Conservation (phyloP, 2,329 filamentous ascomycete species). For the Parascedosporium putredinis region DNA sequence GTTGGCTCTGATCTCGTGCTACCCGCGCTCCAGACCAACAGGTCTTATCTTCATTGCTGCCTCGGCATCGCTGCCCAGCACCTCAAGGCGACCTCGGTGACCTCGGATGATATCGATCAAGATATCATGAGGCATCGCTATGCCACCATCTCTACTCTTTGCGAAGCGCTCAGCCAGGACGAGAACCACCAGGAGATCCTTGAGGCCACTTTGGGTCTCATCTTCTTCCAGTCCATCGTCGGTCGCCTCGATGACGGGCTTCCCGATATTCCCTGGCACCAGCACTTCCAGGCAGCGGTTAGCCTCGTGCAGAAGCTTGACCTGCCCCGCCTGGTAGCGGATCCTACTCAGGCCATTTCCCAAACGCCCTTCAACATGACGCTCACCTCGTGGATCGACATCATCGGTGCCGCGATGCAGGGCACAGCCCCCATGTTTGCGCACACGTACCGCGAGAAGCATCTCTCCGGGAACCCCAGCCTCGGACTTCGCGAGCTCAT, state of each 20-base stretch:
- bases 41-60: slow-evolving; percentile 90
- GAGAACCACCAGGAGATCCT: slow-evolving; percentile 79
- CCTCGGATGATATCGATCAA: slow-evolving; percentile 63
- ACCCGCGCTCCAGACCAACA: slow-evolving; percentile 81
- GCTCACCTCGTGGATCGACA: slow-evolving; percentile 89
- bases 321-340: slow-evolving; percentile 57
- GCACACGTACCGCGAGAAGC: slow-evolving; percentile 91
- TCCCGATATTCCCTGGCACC: slow-evolving; percentile 90
- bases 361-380: slow-evolving; percentile 92
- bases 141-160: slow-evolving; percentile 76
- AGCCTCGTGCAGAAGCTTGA: slow-evolving; percentile 79
- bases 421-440: slow-evolving; percentile 80
- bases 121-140: slow-evolving; percentile 91
- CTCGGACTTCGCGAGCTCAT: slow-evolving; percentile 82
- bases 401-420: slow-evolving; percentile 86
- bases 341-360: slow-evolving; percentile 36
- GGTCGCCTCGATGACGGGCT: slow-evolving; percentile 75
- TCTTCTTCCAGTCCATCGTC: slow-evolving; percentile 91
- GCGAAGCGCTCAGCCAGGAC: slow-evolving; percentile 69
- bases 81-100: slow-evolving; percentile 62
- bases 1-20: slow-evolving; percentile 74
- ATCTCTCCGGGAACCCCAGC: slow-evolving; percentile 57
- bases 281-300: slow-evolving; percentile 87
- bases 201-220: slow-evolving; percentile 86
- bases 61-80: slow-evolving; percentile 88